These are phyloP conservation scores for Aspergillus quadricinctus DNA, from an alignment of 2,329 filamentous ascomycete genomes.

Conservation along the genomic window DNA sequence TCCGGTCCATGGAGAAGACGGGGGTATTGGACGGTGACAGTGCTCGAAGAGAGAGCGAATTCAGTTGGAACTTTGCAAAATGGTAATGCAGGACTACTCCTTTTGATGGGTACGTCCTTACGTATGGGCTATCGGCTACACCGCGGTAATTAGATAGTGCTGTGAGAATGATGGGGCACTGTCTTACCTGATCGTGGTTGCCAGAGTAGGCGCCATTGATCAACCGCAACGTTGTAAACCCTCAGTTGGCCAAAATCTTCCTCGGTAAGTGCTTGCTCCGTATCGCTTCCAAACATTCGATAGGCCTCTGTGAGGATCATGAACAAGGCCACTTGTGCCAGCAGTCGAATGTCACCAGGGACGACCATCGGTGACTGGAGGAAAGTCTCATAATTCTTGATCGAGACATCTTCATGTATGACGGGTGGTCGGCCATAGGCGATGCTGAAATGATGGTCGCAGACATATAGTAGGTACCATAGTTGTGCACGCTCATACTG, in stretches of 20 bases:
- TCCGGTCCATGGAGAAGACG: constrained; percentile 41
- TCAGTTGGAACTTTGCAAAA: constrained; percentile 52
- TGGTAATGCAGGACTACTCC: constrained; percentile 51
- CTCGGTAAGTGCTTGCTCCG: constrained; percentile 48
- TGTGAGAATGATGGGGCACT: not conserved
- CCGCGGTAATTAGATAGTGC: not conserved
- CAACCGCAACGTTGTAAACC: constrained; percentile 46
- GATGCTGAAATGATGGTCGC: constrained; percentile 62
- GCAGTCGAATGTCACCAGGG: constrained; percentile 52
- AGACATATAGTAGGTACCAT: constrained; percentile 62
- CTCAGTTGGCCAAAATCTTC: constrained; percentile 49
- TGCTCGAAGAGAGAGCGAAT: constrained; percentile 40
- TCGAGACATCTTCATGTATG: constrained; percentile 54
- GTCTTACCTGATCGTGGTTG: constrained; percentile 41
- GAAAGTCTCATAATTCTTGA: constrained; percentile 56
- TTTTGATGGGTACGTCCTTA: constrained; percentile 48
- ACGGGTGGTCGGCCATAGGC: constrained; percentile 57
- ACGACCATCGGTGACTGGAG: constrained; percentile 50
- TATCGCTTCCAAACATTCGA: constrained; percentile 56
- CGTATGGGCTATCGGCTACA: constrained; percentile 41
- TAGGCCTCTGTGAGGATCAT: constrained; percentile 55
- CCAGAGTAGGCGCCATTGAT: constrained; percentile 51
- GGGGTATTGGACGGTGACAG: constrained; percentile 42
- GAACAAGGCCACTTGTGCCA: constrained; percentile 56
- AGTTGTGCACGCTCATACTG: constrained; percentile 54